Conservation (phyloP, 2,329 filamentous ascomycete genomes). For the Cladosporium austrohemisphaericum region DNA sequence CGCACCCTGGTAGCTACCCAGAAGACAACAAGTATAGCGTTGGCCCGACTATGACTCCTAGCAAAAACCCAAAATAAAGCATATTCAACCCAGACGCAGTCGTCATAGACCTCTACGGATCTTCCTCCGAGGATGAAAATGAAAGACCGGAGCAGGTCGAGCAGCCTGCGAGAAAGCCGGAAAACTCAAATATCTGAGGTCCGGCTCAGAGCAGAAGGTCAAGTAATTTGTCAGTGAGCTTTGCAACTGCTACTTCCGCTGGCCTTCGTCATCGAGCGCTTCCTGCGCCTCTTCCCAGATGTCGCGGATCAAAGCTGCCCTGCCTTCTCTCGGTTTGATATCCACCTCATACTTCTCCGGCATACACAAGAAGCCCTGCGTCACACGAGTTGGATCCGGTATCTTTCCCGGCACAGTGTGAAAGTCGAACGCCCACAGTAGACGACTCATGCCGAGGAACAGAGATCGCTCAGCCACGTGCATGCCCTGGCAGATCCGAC, state of each 20-base stretch:
- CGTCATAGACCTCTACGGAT: too few species aligned
- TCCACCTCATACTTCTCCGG: slow-evolving; percentile 3
- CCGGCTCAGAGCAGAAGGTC: too few species aligned
- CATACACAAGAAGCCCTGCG: slow-evolving; percentile 2
- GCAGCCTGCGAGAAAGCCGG: too few species aligned
- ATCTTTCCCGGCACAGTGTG: neutral
- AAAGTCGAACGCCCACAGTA: slow-evolving; percentile 45
- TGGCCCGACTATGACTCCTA: too few species aligned
- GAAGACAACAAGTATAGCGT: too few species aligned
- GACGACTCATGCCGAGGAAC: slow-evolving; percentile 46
- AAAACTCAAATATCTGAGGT: too few species aligned
- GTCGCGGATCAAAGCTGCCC: neutral
- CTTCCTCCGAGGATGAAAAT: too few species aligned
- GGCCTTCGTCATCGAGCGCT: neutral
- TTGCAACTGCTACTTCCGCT: neutral
- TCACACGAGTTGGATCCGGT: neutral
- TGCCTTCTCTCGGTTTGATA: slow-evolving; percentile 8
- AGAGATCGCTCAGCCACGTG: slow-evolving; percentile 51
- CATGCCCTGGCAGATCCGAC: slow-evolving; percentile 57
- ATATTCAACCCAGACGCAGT: too few species aligned
- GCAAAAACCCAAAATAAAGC: too few species aligned
- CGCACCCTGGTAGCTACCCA: too few species aligned
- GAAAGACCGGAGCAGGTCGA: too few species aligned
- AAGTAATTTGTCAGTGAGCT: too few species aligned
- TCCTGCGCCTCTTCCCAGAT: slow-evolving; percentile 3